Conservation (phyloP, 768 basidiomycete genomes). For the Phlebiopsis gigantea region DNA sequence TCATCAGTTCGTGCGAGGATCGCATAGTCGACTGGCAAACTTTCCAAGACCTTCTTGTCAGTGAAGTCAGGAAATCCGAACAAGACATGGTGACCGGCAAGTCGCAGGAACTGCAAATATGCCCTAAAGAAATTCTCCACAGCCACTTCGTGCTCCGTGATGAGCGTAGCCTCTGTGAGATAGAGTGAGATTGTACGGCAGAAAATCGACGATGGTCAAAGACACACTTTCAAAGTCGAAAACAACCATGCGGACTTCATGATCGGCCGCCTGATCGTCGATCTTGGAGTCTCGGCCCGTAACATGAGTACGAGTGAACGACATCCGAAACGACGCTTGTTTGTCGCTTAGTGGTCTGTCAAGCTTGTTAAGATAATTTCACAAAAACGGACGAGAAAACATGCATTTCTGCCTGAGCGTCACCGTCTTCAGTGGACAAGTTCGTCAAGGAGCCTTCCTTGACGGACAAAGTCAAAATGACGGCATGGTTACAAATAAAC, state of each 20-base stretch:
- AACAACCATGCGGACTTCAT: slow-evolving; percentile 13
- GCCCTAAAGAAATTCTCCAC: slow-evolving; percentile 12
- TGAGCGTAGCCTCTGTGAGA: neutral
- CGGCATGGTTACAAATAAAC: slow-evolving; percentile 29
- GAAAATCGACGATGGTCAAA: neutral
- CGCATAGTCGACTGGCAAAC: slow-evolving; percentile 19
- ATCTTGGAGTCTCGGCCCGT: slow-evolving; percentile 9
- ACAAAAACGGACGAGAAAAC: neutral
- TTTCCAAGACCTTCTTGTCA: slow-evolving; percentile 7
- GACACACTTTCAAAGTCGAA: slow-evolving; percentile 16
- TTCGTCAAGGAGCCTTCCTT: slow-evolving; percentile 16
- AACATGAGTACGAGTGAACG: slow-evolving; percentile 11
- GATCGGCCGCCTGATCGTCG: slow-evolving; percentile 4
- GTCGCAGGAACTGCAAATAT: slow-evolving; percentile 20
- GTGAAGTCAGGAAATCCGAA: slow-evolving; percentile 26
- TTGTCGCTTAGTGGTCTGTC: neutral
- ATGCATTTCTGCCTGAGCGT: neutral
- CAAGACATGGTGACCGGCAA: slow-evolving; percentile 22
- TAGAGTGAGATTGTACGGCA: too few relatives aligned
- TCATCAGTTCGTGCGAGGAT: neutral
- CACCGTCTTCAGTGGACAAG: neutral
- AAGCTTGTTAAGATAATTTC: too few relatives aligned
- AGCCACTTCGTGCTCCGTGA: neutral
- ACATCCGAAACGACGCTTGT: slow-evolving; percentile 15
- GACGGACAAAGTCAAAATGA: slow-evolving; percentile 19